Base-by-base conservation (phyloP, 768 basidiomycete species). In the Mycena olivaceomarginata region DNA sequence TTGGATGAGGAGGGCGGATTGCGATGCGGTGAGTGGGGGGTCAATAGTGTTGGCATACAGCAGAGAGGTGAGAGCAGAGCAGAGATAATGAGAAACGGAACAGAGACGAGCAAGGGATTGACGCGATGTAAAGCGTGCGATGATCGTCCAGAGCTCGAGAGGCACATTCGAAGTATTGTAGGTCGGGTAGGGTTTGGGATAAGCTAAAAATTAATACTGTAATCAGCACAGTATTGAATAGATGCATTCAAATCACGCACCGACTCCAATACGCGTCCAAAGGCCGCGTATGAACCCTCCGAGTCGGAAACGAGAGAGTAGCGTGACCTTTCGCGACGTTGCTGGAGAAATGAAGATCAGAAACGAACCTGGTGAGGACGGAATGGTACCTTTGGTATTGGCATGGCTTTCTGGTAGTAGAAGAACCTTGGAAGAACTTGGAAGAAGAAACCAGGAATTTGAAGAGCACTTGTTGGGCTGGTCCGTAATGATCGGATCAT, bases 61-160 rank as follows among this genome's bases (percentile, higher is more conserved):
- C 5, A 56, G 37, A 5, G 57, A 16, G 3, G 64, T 51, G 31
- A 78, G 59, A 3, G 40, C 4, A 5, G 60, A 18, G 60, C 22
- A 53, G 20, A 72, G 71, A 43, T 46, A 48, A 13, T 22, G 77
- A 16, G 74, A 75, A 10, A 78, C 77, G 51, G 40, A 22, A 46
- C 74, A 78, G n/a, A 78, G 66, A n/a, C 25, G 37, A 10, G 67
- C 59, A 15, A 78, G 18, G 16, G 70, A 68, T 63, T 72, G 40
- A 5, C 77, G 57, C 18, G 74, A 46, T 12, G 60, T n/a, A 22
- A 68, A 75, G 60, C 57, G 20, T 1, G 66, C 73, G 39, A 75
- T 68, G 25, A 72, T 66, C 10, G 45, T 15, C 66, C 67, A 75
- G 5, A 78, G 60, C 18, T 75, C 77, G 6, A 40, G 37, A 3